These are phyloP conservation scores for Annona cherimola DNA, from an alignment of 164 flowering plant species.

Conservation along the genomic window DNA sequence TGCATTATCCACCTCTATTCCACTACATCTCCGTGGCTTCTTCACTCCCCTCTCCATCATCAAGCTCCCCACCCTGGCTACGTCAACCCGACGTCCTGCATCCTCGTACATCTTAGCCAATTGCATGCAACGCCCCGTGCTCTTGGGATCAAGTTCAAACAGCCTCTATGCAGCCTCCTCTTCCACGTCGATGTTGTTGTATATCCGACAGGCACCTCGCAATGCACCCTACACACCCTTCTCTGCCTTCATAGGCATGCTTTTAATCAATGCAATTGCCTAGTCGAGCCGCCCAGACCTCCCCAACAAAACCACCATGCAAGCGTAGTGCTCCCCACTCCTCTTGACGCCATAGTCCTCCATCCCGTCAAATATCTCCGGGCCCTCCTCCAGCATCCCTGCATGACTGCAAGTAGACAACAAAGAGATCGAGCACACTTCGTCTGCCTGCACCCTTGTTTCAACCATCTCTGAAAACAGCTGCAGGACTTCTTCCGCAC, in stretches of 20 bases:
- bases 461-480: conserved; percentile 31
- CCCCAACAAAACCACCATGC: conserved; percentile 38
- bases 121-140: conserved; percentile 29
- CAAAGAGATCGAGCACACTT: conserved; percentile 22
- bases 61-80: conserved; percentile 31
- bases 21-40: conserved; percentile 39
- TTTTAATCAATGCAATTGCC: conserved; percentile 25
- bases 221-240: conserved; percentile 38
- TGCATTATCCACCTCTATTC: conserved; percentile 25
- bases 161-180: conserved; percentile 32
- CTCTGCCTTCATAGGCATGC: conserved; percentile 32
- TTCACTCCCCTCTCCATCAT: conserved; percentile 31
- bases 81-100: conserved; percentile 30
- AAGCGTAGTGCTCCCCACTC: conserved; percentile 32
- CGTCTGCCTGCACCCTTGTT: conserved; percentile 26
- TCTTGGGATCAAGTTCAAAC: conserved; percentile 34
- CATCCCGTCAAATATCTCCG: conserved; percentile 29
- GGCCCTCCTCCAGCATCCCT: conserved; percentile 29
- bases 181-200: conserved; percentile 35
- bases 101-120: conserved; percentile 45
- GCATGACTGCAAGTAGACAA: conserved; percentile 45
- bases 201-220: conserved; percentile 42
- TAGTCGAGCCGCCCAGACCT: conserved; percentile 29
- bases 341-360: conserved; percentile 21
- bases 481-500: conserved; percentile 20